Base-by-base conservation (phyloP, 345 rosid species). In the Capsella bursapastoris region DNA sequence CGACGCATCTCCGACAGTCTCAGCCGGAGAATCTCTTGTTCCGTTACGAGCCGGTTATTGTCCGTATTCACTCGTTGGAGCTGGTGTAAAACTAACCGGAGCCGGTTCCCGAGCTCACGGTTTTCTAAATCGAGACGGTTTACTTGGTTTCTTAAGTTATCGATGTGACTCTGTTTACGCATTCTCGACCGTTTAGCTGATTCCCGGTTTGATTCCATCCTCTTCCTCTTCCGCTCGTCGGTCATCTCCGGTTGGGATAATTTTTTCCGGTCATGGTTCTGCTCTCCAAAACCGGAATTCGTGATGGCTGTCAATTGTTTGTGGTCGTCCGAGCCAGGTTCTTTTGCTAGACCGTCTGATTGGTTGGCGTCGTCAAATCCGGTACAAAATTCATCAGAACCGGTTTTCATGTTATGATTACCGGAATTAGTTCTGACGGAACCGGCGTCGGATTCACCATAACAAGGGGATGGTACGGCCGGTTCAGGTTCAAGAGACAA, bases 131-230 rank as follows among this genome's bases (percentile, higher is more conserved):
- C 82, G 10, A 93, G 87, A 77, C 82, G 90, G 87, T 82, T 88
- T 84, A 77, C 82, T 83, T 88, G 88, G 84, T 80, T 85, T 75
- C 89, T 74, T 78, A 93, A 70, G 81, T 87, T 89, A 72, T 91
- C 91, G 68, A 86, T 66, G 79, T 93, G 96, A 79, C 73, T 86
- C 75, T 88, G 94, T 72, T 88, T 93, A 66, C 97, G 86, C 91
- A 85, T 85, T 68, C 98, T 81, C 3, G 97, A 91, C 78, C 98
- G 81, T 86, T 89, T 81, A 3, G 98, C 97, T 11, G 98, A 91
- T 70, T 93, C 98, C 81, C 97, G 87, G 89, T 91, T 93, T 64
- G 98, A 93, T 75, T 87, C 68, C 97, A 85, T 91, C 71, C 98
- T 84, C 79, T 85, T 86, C 67, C 79, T 74, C 80, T 87, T 93